Conservation (phyloP, 225 moss, liverwort and hornwort genomes). For the Lunularia cruciata region DNA sequence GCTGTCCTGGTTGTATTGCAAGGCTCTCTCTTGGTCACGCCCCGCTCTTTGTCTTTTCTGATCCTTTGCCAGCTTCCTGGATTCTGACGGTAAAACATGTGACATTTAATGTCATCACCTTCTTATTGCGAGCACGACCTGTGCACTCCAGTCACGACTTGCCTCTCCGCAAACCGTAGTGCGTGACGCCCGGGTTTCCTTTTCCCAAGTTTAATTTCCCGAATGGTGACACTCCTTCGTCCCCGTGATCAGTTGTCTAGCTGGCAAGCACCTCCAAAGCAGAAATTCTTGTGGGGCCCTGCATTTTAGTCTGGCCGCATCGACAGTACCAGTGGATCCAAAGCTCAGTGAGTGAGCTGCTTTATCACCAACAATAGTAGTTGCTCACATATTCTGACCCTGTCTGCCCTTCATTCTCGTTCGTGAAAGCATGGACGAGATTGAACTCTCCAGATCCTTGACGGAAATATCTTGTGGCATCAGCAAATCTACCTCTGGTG, state of each 20-base stretch:
- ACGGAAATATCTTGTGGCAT: neutral
- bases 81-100: neutral
- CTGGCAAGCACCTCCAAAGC: slow-evolving; percentile 7
- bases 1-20: too few relatives aligned
- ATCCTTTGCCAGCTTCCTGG: neutral
- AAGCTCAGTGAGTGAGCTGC: neutral
- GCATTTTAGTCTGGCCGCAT: neutral
- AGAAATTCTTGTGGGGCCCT: neutral
- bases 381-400: neutral
- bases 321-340: neutral
- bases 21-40: too few relatives aligned
- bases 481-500: neutral
- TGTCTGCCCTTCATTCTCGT: neutral
- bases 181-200: neutral
- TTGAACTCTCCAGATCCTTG: neutral
- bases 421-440: neutral
- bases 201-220: neutral
- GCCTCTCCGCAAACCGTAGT: neutral
- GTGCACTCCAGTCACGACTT: neutral
- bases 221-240: neutral
- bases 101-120: neutral
- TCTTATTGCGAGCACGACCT: neutral
- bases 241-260: slow-evolving; percentile 12
- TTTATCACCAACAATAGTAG: neutral
- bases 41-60: too few relatives aligned